phyloP scores from a whole-genome alignment of 2,329 filamentous ascomycete species.

The Hyphodiscus sp. region DNA sequence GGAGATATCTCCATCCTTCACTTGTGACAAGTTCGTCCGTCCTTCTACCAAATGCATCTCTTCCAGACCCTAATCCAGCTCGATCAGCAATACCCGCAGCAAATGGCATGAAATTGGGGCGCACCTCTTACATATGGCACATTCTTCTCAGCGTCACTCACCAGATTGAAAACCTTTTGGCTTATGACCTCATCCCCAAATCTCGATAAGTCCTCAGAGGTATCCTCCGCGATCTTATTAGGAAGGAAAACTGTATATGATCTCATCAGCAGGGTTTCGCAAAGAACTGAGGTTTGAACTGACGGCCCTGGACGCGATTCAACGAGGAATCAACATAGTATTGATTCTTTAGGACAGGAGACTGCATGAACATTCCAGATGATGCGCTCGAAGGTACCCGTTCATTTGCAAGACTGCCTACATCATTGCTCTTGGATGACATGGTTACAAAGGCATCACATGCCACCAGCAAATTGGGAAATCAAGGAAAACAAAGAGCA shows the following conservation, averaged over 20 bases:
- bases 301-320: neutral
- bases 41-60: constrained; percentile 47
- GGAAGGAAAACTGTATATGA: constrained; percentile 26
- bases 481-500: neutral
- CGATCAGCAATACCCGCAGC: neutral
- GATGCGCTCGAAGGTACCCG: neutral
- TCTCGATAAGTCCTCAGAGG: constrained; percentile 14
- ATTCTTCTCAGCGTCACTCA: constrained; percentile 60
- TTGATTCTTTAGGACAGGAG: neutral
- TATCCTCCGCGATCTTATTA: constrained; percentile 13
- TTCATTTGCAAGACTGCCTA: neutral
- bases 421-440: neutral
- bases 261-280: neutral
- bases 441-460: neutral
- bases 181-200: constrained; percentile 49
- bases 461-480: neutral
- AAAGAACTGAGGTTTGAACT: neutral
- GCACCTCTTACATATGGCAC: constrained; percentile 29
- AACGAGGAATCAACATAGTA: neutral
- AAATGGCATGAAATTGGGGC: neutral
- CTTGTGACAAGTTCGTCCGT: constrained; percentile 54
- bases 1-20: constrained; percentile 59
- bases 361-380: constrained; percentile 4
- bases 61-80: neutral
- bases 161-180: constrained; percentile 46